Evolutionary conservation across 352 stramenopile species (phyloP), one percentile per base, ranked within the genome.

Genomic region (Pythium folliculosum): DNA sequence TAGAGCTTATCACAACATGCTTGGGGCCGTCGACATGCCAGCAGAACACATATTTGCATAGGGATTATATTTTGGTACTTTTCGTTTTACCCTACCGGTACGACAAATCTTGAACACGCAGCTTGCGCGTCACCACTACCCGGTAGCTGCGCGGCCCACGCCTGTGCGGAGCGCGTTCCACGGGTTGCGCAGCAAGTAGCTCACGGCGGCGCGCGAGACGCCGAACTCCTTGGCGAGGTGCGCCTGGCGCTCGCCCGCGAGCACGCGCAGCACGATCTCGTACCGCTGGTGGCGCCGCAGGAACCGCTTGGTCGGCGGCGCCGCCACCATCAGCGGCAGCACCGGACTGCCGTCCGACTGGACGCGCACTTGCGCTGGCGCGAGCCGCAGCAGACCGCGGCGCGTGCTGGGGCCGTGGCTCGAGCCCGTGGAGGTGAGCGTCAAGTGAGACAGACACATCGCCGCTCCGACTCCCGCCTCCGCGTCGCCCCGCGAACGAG

Each of bases 211-310:
- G 35, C 80, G 77, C 37, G 80, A 81, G 52, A 89, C 77, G 32
- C 76, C 76, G 45, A 84, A 89, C 67, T 89, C 80, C 63, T 89
- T 89, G 57, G 80, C 80, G 27, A 89, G 60, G 60, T 86, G 75
- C 13, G 80, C 72, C 60, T 89, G 80, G 66, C 83, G 84, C 68
- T 86, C 80, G 23, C 80, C 80, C 8, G 67, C 71, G 21, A 71
- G 73, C 66, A 87, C 75, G 44, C 81, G 78, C 32, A 73, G 77
- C 65, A 89, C 74, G 57, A 89, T 89, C 67, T 87, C 78, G 60
- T 70, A 84, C 48, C 81, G 81, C 63, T 89, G 77, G 37, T 67
- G 68, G 56, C 85, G 78, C 71, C 84, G 84, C 14, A 89, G 72
- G 67, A 84, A 86, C 73, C 84, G 85, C 74, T 88, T 88, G 44